Evolutionary conservation across 225 moss, liverwort and hornwort species (phyloP).

Genomic region (Polytrichum commune): DNA sequence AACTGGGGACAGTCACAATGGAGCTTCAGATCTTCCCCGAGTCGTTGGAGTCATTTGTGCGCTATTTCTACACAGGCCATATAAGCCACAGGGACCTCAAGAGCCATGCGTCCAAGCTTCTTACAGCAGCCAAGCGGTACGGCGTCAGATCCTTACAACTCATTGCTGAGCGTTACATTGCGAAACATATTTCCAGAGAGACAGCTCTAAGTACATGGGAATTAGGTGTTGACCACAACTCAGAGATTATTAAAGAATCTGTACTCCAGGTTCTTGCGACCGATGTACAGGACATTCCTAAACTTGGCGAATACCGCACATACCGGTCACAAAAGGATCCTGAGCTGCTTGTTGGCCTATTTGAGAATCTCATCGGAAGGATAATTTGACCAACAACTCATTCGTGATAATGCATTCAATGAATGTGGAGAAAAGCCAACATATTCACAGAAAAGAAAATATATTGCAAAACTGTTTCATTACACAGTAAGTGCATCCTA

Average conservation of each 20-base stretch:
- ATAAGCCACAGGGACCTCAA: conserved; percentile 73
- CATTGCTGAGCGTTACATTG: conserved; percentile 62
- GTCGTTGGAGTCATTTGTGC: conserved; percentile 67
- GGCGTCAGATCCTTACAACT: conserved; percentile 58
- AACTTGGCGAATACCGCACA: conserved; percentile 69
- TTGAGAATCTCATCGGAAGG: conserved; percentile 66
- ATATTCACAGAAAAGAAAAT: background rate
- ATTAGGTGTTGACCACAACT: conserved; percentile 71
- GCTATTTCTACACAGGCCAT: conserved; percentile 72
- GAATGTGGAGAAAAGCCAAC: too few relatives aligned
- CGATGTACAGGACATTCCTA: conserved; percentile 69
- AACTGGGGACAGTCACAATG: conserved; percentile 61
- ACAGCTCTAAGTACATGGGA: conserved; percentile 80
- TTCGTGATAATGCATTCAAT: too few relatives aligned
- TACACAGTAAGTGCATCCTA: background rate
- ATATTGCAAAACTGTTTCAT: background rate
- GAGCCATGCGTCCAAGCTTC: conserved; percentile 56
- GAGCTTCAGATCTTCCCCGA: conserved; percentile 69
- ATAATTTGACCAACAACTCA: conserved; percentile 28
- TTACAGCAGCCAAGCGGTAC: conserved; percentile 75
- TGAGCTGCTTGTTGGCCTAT: conserved; percentile 72
- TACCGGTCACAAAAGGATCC: conserved; percentile 74
- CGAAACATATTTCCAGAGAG: conserved; percentile 64
- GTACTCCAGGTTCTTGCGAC: conserved; percentile 63
- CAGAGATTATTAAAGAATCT: conserved; percentile 73